A percentile compares a stretch with the other conserved stretches of the same genome.
Conservation (phyloP, 2,329 filamentous ascomycete species). For the Colletotrichum sansevieriae region DNA sequence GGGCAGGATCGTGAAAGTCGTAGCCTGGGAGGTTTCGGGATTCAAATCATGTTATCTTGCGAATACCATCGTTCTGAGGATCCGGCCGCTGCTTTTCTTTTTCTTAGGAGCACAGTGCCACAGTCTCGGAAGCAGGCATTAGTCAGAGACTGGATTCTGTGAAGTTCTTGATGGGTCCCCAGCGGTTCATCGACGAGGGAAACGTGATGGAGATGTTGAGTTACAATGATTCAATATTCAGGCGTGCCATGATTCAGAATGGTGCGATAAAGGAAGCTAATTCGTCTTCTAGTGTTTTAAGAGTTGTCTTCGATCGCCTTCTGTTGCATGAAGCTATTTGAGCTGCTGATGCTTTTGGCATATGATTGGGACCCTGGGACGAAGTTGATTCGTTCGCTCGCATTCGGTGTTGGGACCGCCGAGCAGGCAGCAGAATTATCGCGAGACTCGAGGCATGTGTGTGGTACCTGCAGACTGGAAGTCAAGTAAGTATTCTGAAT, state of each 20-base stretch:
- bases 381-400: slow-evolving; percentile 16
- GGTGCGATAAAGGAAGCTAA: background rate
- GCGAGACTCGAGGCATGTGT: background rate
- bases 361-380: background rate
- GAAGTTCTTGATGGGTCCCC: background rate
- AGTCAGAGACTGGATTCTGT: background rate
- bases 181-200: background rate
- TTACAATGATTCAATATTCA: background rate
- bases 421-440: slow-evolving; percentile 37
- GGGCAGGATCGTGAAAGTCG: background rate
- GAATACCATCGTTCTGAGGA: background rate
- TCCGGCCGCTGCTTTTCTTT: background rate
- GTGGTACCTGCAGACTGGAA: background rate
- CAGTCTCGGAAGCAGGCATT: background rate
- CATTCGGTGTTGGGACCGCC: background rate
- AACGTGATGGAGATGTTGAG: background rate
- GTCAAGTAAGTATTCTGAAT: background rate
- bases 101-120: background rate
- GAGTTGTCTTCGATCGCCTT: background rate
- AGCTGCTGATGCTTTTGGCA: background rate
- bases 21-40: background rate
- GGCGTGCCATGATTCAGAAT: background rate
- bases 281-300: background rate
- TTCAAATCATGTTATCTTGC: background rate
- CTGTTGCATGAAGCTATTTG: background rate